Percentiles rank a stretch among this genome's conserved stretches.
phyloP scores from a whole-genome alignment of 2,329 filamentous ascomycete species.

The Pyrenophora teres region DNA sequence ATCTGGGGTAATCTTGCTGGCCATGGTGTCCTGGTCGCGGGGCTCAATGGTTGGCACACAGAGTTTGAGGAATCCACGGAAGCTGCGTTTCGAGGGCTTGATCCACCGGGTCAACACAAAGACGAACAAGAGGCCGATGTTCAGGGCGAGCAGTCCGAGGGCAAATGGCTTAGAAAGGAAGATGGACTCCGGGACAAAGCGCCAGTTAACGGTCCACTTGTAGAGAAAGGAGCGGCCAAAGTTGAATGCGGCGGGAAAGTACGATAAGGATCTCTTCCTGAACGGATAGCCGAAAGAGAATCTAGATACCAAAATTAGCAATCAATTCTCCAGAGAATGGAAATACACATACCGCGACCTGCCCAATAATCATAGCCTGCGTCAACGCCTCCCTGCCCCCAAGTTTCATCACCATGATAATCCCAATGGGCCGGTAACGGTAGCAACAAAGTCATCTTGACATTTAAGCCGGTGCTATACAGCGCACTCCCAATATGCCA shows the following conservation, averaged over 20 bases:
- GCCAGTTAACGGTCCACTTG: constrained; percentile 99
- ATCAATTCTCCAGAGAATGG: neutral
- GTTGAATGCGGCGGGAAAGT: constrained; percentile 84
- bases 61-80: constrained; percentile 60
- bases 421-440: constrained; percentile 76
- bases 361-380: constrained; percentile 71
- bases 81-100: constrained; percentile 64
- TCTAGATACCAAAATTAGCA: constrained; percentile 43
- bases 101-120: constrained; percentile 76
- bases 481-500: constrained; percentile 75
- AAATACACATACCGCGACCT: constrained; percentile 69
- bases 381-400: constrained; percentile 69
- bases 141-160: constrained; percentile 66
- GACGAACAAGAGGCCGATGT: constrained; percentile 66
- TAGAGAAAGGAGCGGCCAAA: constrained; percentile 89
- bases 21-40: constrained; percentile 60
- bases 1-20: constrained; percentile 65
- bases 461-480: constrained; percentile 80
- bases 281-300: constrained; percentile 70
- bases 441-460: constrained; percentile 92
- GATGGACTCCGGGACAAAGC: constrained; percentile 81
- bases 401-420: constrained; percentile 74
- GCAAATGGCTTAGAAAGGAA: constrained; percentile 78
- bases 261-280: constrained; percentile 67
- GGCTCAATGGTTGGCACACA: constrained; percentile 50